A percentile compares a stretch with the other conserved stretches of the same genome.
These are phyloP conservation scores for Mycena crocata DNA, from an alignment of 768 basidiomycete genomes.

Conservation along the genomic window DNA sequence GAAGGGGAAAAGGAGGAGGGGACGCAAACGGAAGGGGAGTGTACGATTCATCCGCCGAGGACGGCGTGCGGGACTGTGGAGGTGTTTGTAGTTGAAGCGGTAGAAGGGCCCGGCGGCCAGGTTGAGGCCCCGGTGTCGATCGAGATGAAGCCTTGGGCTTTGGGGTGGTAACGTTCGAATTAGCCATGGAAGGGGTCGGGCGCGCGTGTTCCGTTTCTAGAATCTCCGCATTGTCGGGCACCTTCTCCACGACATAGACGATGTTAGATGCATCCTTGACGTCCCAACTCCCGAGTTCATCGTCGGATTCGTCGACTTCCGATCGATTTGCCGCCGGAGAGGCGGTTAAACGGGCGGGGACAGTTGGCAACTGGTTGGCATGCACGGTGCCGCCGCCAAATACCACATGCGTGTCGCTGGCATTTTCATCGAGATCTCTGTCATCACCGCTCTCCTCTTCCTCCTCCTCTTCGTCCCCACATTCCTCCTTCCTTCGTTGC, in stretches of 20 bases:
- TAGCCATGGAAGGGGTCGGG: not conserved
- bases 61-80: conserved; percentile 51
- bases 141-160: not conserved
- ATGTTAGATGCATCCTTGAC: conserved; percentile 23
- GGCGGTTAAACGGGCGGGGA: not conserved
- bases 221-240: not conserved
- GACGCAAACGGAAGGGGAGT: conserved; percentile 33
- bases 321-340: not conserved
- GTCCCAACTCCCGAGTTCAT: conserved; percentile 54
- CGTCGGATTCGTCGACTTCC: conserved; percentile 54
- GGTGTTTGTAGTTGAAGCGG: conserved; percentile 53
- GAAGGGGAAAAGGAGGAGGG: conserved; percentile 36
- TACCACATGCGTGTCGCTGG: not conserved
- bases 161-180: not conserved
- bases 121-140: conserved; percentile 1
- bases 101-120: not conserved
- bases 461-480: conserved; percentile 51
- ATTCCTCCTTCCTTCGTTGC: conserved; percentile 58
- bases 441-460: conserved; percentile 50
- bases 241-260: conserved; percentile 13
- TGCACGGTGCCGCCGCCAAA: not conserved
- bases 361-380: not conserved
- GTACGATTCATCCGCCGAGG: conserved; percentile 35
- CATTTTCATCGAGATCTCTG: not conserved
- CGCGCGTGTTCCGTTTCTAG: conserved; percentile 4